Evolutionary conservation across 148 eudicot genomes (phyloP), one percentile per base, ranked within the genome.

Genomic region (Camellia sinensis): DNA sequence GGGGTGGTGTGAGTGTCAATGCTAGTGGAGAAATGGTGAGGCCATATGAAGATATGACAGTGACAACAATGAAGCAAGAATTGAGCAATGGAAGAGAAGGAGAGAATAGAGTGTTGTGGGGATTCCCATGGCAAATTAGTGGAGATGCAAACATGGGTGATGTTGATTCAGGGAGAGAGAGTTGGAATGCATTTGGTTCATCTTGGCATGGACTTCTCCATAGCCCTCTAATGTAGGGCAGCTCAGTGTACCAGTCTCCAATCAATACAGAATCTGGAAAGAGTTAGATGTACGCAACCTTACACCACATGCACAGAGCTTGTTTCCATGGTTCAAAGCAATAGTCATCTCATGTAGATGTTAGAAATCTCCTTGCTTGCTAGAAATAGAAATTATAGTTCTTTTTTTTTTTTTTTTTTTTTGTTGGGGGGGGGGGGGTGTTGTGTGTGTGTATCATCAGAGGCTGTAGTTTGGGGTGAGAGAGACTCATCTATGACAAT

Each of bases 161-260:
- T 69, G 53, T 82, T 66, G 86, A 79, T 78, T 71, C 67, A 74
- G 83, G 84, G 37, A 83, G 86, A 74, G 86, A 82, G 73, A 81
- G 80, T 54, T 86, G 92, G 88, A 91, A 88, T 87, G 88, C 89
- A 67, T 29, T 82, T 77, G 91, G 89, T 19, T 80, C 89, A 12
- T 71, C 84, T 73, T 88, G 92, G 91, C 90, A 91, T 79, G 90
- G 91, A 43, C 91, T 91, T 44, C 68, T 89, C 52, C 88, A 91
- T 68, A 91, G 90, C 78, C 92, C 95, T 82, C 85, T 91, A 57
- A 90, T 89, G 88, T 91, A 88, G 84, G 37, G 37, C 37, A 29
- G 37, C 37, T 29, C 37, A 29, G 37, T 29, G 37, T 29, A 29
- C 37, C 37, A 29, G 37, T 29, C 37, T 29, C 37, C 37, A 29